Base-by-base conservation (phyloP, 2,329 filamentous ascomycete genomes). In the Colletotrichum sidae region DNA sequence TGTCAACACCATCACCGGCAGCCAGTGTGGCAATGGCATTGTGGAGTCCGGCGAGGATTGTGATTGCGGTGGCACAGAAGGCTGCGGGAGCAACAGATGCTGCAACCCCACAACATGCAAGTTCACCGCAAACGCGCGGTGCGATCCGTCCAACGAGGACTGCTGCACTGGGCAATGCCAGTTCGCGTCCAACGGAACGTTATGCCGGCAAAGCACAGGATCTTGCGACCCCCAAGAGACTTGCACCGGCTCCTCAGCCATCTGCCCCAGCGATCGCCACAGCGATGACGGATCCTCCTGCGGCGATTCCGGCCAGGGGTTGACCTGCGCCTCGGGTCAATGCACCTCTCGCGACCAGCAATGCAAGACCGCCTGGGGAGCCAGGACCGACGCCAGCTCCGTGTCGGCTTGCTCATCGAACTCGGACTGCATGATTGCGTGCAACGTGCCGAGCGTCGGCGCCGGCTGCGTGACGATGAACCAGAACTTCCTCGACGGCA, bases 401-500 rank as follows among this genome's bases (percentile, higher is more conserved):
- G 96, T 93, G 2, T 89, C 88, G 71, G 90, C 94, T 9, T 99
- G 96, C 78, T 88, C 90, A 69, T 83, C 81, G 58, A 90, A 88
- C 54, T 61, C 60, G 15, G 58, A 63, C 42, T 99, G 96, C 78
- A 84, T 86, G 68, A 81, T 98, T 55, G 89, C 89, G 53, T 99
- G 96, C 77, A 84, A 86, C 3, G 91, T 90, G 33, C 88, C 92
- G 5, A 82, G 88, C 61, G 90, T 94, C 63, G 87, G 87, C 8
- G 68, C 81, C 6, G 86, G 87, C 8, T 97, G 93, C 77, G 90
- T 91, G 66, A 86, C 86, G 25, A 87, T 96, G 80, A 90, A 92
- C 75, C 94, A 97, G 75, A 96, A 96, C 79, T 98, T 97, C 79
- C 83, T 98, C 37, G 96, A 99, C 74, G 96, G 96, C 15, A 98